These are phyloP conservation scores for Thyridium curvatum DNA, from an alignment of 2,329 filamentous ascomycete species.

Conservation along the genomic window DNA sequence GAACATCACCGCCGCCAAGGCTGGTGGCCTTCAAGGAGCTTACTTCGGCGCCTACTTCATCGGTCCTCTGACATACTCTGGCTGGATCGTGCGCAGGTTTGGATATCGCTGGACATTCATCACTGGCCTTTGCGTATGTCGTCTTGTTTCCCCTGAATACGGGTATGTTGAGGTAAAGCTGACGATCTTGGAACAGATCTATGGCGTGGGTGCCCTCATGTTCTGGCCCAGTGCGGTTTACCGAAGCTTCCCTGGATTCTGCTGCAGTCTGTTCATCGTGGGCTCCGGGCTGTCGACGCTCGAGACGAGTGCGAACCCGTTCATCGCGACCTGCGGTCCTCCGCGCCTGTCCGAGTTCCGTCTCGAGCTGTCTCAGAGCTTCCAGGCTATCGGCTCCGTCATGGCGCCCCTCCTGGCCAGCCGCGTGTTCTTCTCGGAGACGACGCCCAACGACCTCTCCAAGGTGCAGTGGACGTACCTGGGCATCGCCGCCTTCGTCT, in stretches of 20 bases:
- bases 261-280: slow-evolving; percentile 62
- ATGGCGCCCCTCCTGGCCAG: slow-evolving; percentile 65
- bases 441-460: slow-evolving; percentile 47
- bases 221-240: slow-evolving; percentile 50
- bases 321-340: slow-evolving; percentile 49
- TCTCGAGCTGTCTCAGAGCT: slow-evolving; percentile 68
- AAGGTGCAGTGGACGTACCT: slow-evolving; percentile 72
- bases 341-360: slow-evolving; percentile 64
- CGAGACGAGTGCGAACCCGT: slow-evolving; percentile 70
- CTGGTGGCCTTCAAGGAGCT: slow-evolving; percentile 17
- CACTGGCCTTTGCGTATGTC: slow-evolving; percentile 41
- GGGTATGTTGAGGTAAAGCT: too few species aligned
- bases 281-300: slow-evolving; percentile 65
- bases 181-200: slow-evolving; percentile 34
- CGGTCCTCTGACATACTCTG: slow-evolving; percentile 57
- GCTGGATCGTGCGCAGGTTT: slow-evolving; percentile 56
- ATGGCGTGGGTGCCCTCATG: slow-evolving; percentile 48
- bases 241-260: slow-evolving; percentile 66
- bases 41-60: slow-evolving; percentile 47
- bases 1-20: slow-evolving; percentile 11
- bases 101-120: slow-evolving; percentile 61
- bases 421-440: slow-evolving; percentile 62
- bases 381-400: slow-evolving; percentile 67
- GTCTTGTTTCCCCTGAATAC: too few species aligned
- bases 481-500: slow-evolving; percentile 63